These are phyloP conservation scores for Rhynchosporium agropyri DNA, from an alignment of 2,329 filamentous ascomycete species.

Conservation along the genomic window DNA sequence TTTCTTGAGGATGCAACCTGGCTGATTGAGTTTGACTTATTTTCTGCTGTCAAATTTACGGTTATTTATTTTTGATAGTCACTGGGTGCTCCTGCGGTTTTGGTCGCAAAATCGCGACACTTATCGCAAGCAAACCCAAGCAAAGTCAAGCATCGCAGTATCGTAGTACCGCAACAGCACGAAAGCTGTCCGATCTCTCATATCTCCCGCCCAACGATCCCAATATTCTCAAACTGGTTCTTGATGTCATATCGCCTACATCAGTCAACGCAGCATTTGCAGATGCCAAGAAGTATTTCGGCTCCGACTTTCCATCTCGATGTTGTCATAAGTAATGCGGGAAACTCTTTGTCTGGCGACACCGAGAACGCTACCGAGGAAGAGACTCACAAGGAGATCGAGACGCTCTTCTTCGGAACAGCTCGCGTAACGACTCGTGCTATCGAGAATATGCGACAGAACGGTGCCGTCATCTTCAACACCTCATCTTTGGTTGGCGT, in stretches of 20 bases:
- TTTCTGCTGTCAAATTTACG: conserved; percentile 21
- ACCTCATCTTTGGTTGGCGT: conserved; percentile 47
- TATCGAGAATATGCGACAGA: conserved; percentile 46
- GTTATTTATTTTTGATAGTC: conserved; percentile 40
- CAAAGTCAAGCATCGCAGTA: no score
- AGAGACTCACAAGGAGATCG: conserved; percentile 44
- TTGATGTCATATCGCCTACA: conserved; percentile 52
- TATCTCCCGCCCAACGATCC: conserved; percentile 44
- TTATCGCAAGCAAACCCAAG: conserved; percentile 44
- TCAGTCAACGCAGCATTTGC: conserved; percentile 42
- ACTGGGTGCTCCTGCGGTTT: conserved; percentile 55
- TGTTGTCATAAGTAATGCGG: conserved; percentile 63
- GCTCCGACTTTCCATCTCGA: conserved; percentile 58
- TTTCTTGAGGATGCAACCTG: conserved; percentile 46
- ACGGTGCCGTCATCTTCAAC: conserved; percentile 46
- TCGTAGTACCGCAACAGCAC: conserved; percentile 52
- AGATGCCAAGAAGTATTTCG: conserved; percentile 41
- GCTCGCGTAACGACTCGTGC: conserved; percentile 46
- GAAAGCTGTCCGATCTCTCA: conserved; percentile 47
- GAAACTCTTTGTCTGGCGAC: conserved; percentile 56
- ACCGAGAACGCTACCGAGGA: conserved; percentile 50
- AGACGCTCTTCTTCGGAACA: conserved; percentile 50
- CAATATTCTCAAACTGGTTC: conserved; percentile 49
- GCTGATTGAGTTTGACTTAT: conserved; percentile 42
- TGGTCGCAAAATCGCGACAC: conserved; percentile 46